These are phyloP conservation scores for Evernia prunastri DNA, from an alignment of 495 filamentous ascomycete species.

Conservation along the genomic window DNA sequence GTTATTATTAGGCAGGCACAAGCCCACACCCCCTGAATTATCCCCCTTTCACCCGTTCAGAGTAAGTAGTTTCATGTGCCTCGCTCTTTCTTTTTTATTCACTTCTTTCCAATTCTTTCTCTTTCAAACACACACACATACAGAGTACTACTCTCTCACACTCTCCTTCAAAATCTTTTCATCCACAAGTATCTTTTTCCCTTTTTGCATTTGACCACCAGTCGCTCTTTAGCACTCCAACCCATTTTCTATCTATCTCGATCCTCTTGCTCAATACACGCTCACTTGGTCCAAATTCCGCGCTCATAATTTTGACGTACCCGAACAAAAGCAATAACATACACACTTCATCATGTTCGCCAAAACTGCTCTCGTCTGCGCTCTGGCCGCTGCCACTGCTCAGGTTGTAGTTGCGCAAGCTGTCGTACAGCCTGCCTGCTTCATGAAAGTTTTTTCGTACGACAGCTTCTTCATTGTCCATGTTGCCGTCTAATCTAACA, in stretches of 20 bases:
- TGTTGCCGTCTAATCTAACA: constrained; percentile 15
- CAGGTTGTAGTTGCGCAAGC: constrained; percentile 29
- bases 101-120: constrained; percentile 5
- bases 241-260: background rate
- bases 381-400: constrained; percentile 31
- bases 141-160: background rate
- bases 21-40: constrained; percentile 3
- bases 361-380: constrained; percentile 30
- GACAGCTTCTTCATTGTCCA: background rate
- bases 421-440: constrained; percentile 33
- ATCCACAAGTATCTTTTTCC: constrained; percentile 4
- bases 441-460: constrained; percentile 39
- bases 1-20: constrained; percentile 2
- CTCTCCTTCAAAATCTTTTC: constrained; percentile 1
- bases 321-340: constrained; percentile 16
- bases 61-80: constrained; percentile 22
- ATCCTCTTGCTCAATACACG: constrained; percentile 12
- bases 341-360: constrained; percentile 31
- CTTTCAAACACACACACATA: constrained; percentile 4
- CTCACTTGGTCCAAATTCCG: constrained; percentile 16
- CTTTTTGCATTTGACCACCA: constrained; percentile 19
- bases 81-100: constrained; percentile 12
- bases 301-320: background rate
- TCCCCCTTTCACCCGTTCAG: constrained; percentile 17
- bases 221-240: constrained; percentile 26